Base-by-base conservation (phyloP, 257 asterid species). In the Solanum tarapatanum region DNA sequence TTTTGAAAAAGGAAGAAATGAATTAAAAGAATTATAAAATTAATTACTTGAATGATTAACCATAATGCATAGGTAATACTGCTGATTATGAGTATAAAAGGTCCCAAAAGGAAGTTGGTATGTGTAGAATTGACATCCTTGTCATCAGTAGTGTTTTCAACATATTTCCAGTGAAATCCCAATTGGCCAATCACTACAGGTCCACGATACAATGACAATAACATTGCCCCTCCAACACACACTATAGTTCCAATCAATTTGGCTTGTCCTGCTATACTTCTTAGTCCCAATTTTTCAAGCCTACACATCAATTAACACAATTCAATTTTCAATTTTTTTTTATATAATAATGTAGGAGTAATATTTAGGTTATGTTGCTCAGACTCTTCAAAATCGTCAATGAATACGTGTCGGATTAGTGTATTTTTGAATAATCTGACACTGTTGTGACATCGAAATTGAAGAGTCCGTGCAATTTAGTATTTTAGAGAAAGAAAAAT, bases 41-140 rank as follows among this genome's bases (percentile, higher is more conserved):
- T 24, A 66, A 66, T 6, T 60, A 95, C 98, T 88, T 94, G 98
- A 90, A 95, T 89, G 72, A 93, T 94, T 37, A 95, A 72, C 98
- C 98, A 95, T 69, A 13, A 93, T 82, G 98, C 98, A 97, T 98
- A 96, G 36, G 98, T 89, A 88, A 95, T 80, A 24, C 98, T 91
- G 83, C 99, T 96, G 9, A 90, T 80, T 17, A 96, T 89, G 88
- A 95, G 91, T 14, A 96, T 94, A 86, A 93, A 48, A 7, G 98
- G 98, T 6, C 98, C 99, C 68, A 89, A 77, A 0, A 95, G 30
- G 51, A 92, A 58, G 60, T 90, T 92, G 33, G 43, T 90, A 83
- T 93, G 97, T 89, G 72, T 66, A 83, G 86, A 55, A 84, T 84
- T 69, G n/a, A 87, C 86, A 60, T n/a, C 72, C 39, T 84, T 84